A percentile compares a stretch with the other conserved stretches of the same genome.
phyloP scores from a whole-genome alignment of 2,329 filamentous ascomycete species.

The Tolypocladium paradoxum region DNA sequence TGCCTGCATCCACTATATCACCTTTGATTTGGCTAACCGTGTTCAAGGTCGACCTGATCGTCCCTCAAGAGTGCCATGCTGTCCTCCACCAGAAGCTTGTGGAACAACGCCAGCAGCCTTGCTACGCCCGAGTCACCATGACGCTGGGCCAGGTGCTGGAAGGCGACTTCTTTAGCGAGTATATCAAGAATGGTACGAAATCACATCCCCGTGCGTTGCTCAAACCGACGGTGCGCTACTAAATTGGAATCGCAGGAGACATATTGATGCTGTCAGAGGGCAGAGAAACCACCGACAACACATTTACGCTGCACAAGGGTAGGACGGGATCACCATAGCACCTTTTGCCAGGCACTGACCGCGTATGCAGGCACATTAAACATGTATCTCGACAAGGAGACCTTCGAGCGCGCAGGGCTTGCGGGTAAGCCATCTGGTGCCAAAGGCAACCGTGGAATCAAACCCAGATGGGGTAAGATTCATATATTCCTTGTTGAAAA shows the following conservation, averaged over 20 bases:
- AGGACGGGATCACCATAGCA: constrained; percentile 7
- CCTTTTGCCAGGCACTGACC: not conserved
- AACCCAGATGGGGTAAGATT: constrained; percentile 61
- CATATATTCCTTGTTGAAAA: not conserved
- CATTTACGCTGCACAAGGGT: constrained; percentile 63
- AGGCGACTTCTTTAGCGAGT: constrained; percentile 68
- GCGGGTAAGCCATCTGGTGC: constrained; percentile 56
- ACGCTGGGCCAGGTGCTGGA: constrained; percentile 61
- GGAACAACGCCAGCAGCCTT: constrained; percentile 20
- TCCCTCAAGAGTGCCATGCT: constrained; percentile 54
- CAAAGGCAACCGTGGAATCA: constrained; percentile 48
- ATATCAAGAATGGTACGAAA: constrained; percentile 63
- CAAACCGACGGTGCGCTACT: not conserved
- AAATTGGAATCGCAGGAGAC: constrained; percentile 44
- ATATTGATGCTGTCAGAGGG: constrained; percentile 79
- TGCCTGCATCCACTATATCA: too few relatives aligned
- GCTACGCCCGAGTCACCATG: constrained; percentile 62
- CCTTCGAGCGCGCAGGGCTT: constrained; percentile 74
- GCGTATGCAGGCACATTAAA: constrained; percentile 49
- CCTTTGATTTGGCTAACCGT: not conserved
- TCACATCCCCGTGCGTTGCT: not conserved
- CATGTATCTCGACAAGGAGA: constrained; percentile 69
- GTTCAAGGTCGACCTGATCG: constrained; percentile 53
- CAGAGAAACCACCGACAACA: constrained; percentile 55
- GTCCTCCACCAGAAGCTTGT: constrained; percentile 42